Evolutionary conservation across 2,329 filamentous ascomycete genomes (phyloP).

Genomic region (Pleochaeta shiraiana): DNA sequence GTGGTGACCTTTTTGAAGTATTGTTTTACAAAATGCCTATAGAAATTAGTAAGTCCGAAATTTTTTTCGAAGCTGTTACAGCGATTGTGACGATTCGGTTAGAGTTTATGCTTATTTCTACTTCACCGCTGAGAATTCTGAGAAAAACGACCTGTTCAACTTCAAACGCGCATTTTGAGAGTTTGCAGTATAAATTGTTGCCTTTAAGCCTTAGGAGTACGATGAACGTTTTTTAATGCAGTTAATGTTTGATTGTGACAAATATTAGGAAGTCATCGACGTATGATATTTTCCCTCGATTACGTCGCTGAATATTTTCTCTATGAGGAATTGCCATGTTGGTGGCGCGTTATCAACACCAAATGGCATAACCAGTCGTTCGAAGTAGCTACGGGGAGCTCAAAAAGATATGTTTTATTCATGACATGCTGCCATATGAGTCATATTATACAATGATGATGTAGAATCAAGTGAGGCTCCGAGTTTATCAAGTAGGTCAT

Average conservation of each 20-base stretch:
- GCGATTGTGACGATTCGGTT: neutral
- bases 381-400: neutral
- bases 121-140: neutral
- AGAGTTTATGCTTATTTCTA: neutral
- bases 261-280: neutral
- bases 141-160: neutral
- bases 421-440: neutral
- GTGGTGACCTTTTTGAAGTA: neutral
- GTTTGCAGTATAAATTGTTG: neutral
- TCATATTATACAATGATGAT: neutral
- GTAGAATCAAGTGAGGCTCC: neutral
- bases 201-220: neutral
- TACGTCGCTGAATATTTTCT: neutral
- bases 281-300: neutral
- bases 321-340: neutral
- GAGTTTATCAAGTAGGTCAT: neutral
- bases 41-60: neutral
- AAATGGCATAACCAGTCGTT: neutral
- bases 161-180: constrained; percentile 1
- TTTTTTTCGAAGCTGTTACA: neutral
- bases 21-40: neutral
- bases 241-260: neutral
- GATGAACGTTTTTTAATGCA: neutral
- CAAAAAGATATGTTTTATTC: neutral
- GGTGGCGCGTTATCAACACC: neutral